Percentiles rank a stretch among this genome's conserved stretches.
phyloP scores from a whole-genome alignment of 345 rosid species.

The Murraya paniculata region DNA sequence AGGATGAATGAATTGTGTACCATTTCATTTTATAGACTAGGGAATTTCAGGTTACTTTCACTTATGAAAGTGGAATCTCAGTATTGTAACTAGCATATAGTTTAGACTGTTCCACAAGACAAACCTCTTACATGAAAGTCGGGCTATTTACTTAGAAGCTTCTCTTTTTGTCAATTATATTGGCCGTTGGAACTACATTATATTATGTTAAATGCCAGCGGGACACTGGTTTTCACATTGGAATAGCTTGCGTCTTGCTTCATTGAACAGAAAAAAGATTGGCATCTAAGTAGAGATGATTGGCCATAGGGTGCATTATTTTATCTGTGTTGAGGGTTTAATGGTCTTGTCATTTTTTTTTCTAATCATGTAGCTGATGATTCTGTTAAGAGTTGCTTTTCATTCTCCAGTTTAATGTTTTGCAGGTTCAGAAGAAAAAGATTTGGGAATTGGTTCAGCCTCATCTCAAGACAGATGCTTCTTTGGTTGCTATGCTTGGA shows the following conservation, averaged over 20 bases:
- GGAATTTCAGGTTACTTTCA: too few relatives aligned
- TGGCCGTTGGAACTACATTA: background rate
- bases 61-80: background rate
- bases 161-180: background rate
- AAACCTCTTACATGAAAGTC: background rate
- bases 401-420: background rate
- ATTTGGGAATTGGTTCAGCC: constrained; percentile 92
- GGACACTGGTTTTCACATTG: background rate
- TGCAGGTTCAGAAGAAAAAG: constrained; percentile 87
- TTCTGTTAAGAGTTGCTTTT: background rate
- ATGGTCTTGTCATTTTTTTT: background rate
- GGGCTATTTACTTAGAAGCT: background rate
- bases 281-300: background rate
- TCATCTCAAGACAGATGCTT: constrained; percentile 67
- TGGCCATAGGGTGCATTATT: background rate
- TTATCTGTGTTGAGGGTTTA: background rate
- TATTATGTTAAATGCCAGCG: background rate
- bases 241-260: background rate
- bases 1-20: too few relatives aligned
- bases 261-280: background rate
- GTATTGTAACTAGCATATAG: background rate
- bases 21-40: too few relatives aligned
- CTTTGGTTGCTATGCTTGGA: constrained; percentile 53
- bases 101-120: background rate
- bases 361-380: background rate